Evolutionary conservation across 805 yeast genomes (phyloP).

Genomic region (Ascoidea asiatica): DNA sequence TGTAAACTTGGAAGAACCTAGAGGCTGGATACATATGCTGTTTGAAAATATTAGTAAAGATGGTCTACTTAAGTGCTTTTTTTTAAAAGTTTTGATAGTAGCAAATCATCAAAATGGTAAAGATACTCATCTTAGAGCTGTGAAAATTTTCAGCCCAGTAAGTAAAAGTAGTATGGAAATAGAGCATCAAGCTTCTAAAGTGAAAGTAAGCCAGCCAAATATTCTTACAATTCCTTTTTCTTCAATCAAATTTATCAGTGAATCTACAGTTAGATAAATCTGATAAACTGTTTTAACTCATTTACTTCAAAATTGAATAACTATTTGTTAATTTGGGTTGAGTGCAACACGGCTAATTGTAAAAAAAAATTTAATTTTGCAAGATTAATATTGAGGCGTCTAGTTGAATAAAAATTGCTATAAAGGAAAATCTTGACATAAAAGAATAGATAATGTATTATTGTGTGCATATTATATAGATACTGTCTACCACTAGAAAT

Average conservation of each 20-base stretch:
- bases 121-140: conserved; percentile 78
- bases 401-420: no score
- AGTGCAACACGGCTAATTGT: no score
- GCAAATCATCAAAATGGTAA: conserved; percentile 93
- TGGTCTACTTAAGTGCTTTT: conserved; percentile 50
- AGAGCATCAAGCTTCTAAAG: neutral
- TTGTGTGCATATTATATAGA: no score
- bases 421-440: no score
- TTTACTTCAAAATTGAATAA: no score
- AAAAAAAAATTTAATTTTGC: no score
- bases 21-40: conserved; percentile 65
- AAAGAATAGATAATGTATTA: no score
- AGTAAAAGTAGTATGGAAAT: neutral
- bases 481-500: no score
- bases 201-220: neutral
- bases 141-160: conserved; percentile 29
- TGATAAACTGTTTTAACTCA: no score
- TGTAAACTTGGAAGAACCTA: conserved; percentile 46
- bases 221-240: conserved; percentile 4
- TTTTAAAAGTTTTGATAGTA: conserved; percentile 45
- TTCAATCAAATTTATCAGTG: conserved; percentile 6
- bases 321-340: no score
- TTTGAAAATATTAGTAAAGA: conserved; percentile 42
- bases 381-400: no score
- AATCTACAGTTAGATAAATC: conserved; percentile 6